Base-by-base conservation (phyloP, 257 asterid genomes). In the Jacaranda mimosifolia region DNA sequence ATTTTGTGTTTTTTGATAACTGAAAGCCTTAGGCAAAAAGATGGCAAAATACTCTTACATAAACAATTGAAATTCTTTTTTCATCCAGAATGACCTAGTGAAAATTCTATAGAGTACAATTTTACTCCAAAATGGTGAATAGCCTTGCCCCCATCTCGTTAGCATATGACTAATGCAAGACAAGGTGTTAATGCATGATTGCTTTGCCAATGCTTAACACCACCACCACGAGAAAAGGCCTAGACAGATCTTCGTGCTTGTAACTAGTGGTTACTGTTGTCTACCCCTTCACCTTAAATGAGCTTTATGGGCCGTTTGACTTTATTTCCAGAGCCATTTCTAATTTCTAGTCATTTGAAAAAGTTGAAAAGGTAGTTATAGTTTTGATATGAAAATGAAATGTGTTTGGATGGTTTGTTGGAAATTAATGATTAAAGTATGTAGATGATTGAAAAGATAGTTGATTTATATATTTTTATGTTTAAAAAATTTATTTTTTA, bases 11-110 rank as follows among this genome's bases (percentile, higher is more conserved):
- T 53, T 18, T 51, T 63, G 36, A 38, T 12, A 65, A 64, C 53
- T 65, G 58, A 17, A 55, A 38, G 4, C 9, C 11, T 6, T 63
- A 35, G 4, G 21, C 38, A 12, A 39, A 69, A 32, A 26, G 40
- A 67, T 40, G 18, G 38, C 17, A 48, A 51, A 66, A 38, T 49
- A 58, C 8, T n/a, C 12, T 17, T 19, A 19, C 43, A 26, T 46
- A 19, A 68, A 35, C 48, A 12, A 60, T 26, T 58, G 59, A 75
- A 65, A 35, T 68, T 68, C 69, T 76, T 39, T 76, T 39, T 14
- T 35, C 40, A 26, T 19, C 56, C 55, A 46, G 56, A 58, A 59
- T 10, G 13, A 14, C 9, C 35, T 17, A 26, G 53, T 6, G 57
- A 38, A 72, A 63, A 63, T 26, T 63, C 52, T 55, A 53, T 7